phyloP scores from a whole-genome alignment of 345 rosid species.

The Acer negundo region DNA sequence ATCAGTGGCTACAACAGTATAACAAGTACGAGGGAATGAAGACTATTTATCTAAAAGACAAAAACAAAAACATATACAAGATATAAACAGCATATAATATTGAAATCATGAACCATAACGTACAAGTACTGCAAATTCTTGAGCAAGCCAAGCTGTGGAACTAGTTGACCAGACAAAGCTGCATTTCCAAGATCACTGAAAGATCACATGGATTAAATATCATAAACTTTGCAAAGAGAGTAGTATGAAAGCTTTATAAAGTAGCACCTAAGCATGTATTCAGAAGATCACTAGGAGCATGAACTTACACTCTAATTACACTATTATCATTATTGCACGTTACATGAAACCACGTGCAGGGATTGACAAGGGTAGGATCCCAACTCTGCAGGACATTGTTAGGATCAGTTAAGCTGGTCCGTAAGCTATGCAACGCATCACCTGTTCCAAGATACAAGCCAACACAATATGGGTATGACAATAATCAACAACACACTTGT shows the following conservation, averaged over 20 bases:
- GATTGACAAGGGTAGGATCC: slow-evolving; percentile 98
- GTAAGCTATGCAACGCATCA: slow-evolving; percentile 89
- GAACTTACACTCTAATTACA: slow-evolving; percentile 84
- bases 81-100: neutral
- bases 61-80: neutral
- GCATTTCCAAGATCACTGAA: slow-evolving; percentile 96
- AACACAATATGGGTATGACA: neutral
- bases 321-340: slow-evolving; percentile 96
- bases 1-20: neutral
- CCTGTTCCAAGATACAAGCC: slow-evolving; percentile 52
- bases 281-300: slow-evolving; percentile 17
- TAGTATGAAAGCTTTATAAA: neutral
- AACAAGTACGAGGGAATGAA: neutral
- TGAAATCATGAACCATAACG: slow-evolving; percentile 27
- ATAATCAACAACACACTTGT: neutral
- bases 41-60: neutral
- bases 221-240: slow-evolving; percentile 8
- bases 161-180: slow-evolving; percentile 90
- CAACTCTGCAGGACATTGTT: slow-evolving; percentile 94
- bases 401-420: slow-evolving; percentile 78
- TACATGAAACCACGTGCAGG: slow-evolving; percentile 98
- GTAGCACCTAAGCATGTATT: neutral
- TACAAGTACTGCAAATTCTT: slow-evolving; percentile 95
- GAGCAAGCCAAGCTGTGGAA: slow-evolving; percentile 87
- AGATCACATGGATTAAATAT: slow-evolving; percentile 14